phyloP scores from a whole-genome alignment of 2,329 filamentous ascomycete species.

The Clarireedia monteithiana region DNA sequence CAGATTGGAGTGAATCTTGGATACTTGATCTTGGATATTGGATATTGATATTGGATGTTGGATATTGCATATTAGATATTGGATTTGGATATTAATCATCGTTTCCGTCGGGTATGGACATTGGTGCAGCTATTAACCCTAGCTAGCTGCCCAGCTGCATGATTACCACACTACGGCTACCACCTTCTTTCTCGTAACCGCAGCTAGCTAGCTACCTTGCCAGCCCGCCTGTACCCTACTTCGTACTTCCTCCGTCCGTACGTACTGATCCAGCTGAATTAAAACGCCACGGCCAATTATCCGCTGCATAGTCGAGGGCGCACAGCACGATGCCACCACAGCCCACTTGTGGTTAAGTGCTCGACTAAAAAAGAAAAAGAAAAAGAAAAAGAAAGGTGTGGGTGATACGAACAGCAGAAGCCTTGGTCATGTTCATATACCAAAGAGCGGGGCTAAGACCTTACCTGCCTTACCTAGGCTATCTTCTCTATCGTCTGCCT shows the following conservation, averaged over 20 bases:
- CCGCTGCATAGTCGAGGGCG: background rate
- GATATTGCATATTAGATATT: too few species aligned
- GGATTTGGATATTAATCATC: too few species aligned
- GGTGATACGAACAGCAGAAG: slow-evolving; percentile 3
- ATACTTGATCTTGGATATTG: too few species aligned
- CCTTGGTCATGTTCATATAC: background rate
- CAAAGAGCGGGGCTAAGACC: slow-evolving; percentile 6
- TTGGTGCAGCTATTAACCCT: too few species aligned
- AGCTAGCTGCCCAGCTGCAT: too few species aligned
- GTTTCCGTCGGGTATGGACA: too few species aligned
- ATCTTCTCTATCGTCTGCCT: background rate
- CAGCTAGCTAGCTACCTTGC: background rate
- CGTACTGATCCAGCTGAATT: background rate
- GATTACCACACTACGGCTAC: background rate
- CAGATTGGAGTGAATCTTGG: too few species aligned
- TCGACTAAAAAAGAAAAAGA: background rate
- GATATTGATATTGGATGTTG: too few species aligned
- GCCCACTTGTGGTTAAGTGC: background rate
- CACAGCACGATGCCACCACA: background rate
- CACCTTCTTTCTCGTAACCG: background rate
- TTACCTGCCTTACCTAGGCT: slow-evolving; percentile 5
- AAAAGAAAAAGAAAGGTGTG: slow-evolving; percentile 1
- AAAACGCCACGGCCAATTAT: slow-evolving; percentile 2
- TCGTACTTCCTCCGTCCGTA: background rate
- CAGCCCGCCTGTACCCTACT: background rate